These are phyloP conservation scores for Citrus sinensis DNA, from an alignment of 345 rosid species.

Conservation along the genomic window DNA sequence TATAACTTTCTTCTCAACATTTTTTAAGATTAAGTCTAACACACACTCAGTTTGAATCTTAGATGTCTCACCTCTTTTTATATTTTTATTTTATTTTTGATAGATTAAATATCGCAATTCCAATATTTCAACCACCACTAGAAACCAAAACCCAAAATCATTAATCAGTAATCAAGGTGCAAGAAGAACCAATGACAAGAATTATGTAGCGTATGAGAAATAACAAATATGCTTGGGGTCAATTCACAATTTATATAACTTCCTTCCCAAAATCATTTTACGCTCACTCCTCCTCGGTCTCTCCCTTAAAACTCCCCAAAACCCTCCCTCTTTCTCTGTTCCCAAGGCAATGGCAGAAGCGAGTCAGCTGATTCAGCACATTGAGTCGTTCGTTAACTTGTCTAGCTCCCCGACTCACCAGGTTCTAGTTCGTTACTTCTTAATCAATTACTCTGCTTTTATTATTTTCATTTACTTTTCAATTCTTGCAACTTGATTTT, in stretches of 20 bases:
- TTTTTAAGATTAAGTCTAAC: too few relatives aligned
- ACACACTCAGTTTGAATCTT: background rate
- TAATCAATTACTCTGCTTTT: background rate
- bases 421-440: slow-evolving; percentile 27
- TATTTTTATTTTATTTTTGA: too few relatives aligned
- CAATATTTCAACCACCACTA: too few relatives aligned
- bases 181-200: background rate
- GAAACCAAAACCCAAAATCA: background rate
- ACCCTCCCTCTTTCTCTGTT: background rate
- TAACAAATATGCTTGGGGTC: background rate
- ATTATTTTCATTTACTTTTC: background rate
- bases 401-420: slow-evolving; percentile 55
- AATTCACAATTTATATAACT: background rate
- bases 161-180: background rate
- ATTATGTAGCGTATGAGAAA: background rate
- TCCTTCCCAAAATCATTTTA: background rate
- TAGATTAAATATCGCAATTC: background rate
- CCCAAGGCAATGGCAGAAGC: slow-evolving; percentile 40
- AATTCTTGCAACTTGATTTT: background rate
- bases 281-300: background rate
- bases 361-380: slow-evolving; percentile 46
- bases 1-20: background rate
- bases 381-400: slow-evolving; percentile 61
- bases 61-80: background rate
- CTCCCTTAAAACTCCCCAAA: background rate